Conservation (phyloP, 2,329 filamentous ascomycete genomes). For the Truncatella angustata region DNA sequence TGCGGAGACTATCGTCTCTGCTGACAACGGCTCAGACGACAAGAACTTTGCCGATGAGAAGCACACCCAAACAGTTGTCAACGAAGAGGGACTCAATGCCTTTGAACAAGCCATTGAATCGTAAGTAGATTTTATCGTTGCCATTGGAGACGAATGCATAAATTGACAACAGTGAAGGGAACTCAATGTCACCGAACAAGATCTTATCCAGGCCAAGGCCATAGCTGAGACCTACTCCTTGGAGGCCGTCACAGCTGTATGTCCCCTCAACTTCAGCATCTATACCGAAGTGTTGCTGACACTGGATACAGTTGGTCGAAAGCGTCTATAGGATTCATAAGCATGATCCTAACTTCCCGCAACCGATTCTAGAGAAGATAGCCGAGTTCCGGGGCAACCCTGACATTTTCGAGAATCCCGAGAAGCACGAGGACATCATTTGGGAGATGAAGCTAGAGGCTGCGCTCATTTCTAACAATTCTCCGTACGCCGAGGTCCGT, state of each 20-base stretch:
- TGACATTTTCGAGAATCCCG: slow-evolving; percentile 30
- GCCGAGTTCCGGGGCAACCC: slow-evolving; percentile 11
- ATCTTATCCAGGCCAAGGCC: slow-evolving; percentile 8
- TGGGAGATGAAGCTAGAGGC: slow-evolving; percentile 33
- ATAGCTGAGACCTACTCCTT: not conserved
- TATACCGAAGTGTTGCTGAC: not conserved
- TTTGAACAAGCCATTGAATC: slow-evolving; percentile 6
- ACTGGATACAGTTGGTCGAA: not conserved
- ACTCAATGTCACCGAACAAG: slow-evolving; percentile 10
- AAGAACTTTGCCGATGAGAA: slow-evolving; percentile 6
- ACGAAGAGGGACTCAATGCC: slow-evolving; percentile 4
- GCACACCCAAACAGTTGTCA: not conserved
- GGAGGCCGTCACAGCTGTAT: slow-evolving; percentile 1
- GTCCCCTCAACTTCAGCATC: not conserved
- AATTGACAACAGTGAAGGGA: not conserved
- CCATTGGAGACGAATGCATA: not conserved
- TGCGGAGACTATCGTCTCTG: slow-evolving; percentile 2
- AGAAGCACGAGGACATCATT: slow-evolving; percentile 31
- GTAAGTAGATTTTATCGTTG: not conserved
- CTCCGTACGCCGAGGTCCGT: slow-evolving; percentile 40
- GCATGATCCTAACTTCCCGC: slow-evolving; percentile 8
- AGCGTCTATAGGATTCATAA: not conserved
- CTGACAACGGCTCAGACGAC: not conserved
- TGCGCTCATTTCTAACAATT: slow-evolving; percentile 32
- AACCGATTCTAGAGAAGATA: not conserved